Evolutionary conservation across 148 eudicot species (phyloP).

Genomic region (Talinum fruticosum): DNA sequence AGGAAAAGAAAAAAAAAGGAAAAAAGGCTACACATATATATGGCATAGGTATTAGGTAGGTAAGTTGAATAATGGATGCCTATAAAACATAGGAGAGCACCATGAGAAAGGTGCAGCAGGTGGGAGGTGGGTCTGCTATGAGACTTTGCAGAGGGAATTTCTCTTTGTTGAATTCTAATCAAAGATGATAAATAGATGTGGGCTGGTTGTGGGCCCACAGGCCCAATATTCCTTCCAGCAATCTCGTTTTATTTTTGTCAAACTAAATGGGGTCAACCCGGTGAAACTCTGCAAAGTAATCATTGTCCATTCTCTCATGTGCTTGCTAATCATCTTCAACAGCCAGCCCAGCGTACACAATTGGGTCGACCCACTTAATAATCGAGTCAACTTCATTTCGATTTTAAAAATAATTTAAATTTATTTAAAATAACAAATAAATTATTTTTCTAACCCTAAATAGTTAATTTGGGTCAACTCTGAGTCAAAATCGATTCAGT

Average conservation of each 20-base stretch:
- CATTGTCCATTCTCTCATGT: neutral
- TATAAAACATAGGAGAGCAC: conserved; percentile 13
- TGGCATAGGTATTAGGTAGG: neutral
- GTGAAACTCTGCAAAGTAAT: conserved; percentile 12
- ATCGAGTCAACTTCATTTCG: too few species aligned
- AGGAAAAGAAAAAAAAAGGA: neutral
- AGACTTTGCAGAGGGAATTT: conserved; percentile 21
- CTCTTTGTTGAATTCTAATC: conserved; percentile 18
- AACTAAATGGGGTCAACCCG: conserved; percentile 17
- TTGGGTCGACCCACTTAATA: too few species aligned
- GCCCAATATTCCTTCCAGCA: conserved; percentile 21
- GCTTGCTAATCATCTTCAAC: neutral
- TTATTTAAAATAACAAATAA: too few species aligned
- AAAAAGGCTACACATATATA: too few species aligned
- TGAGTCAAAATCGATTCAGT: too few species aligned
- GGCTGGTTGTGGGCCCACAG: conserved; percentile 22
- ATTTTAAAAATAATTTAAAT: too few species aligned
- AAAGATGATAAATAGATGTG: conserved; percentile 14
- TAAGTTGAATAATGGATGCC: conserved; percentile 22
- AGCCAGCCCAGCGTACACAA: neutral
- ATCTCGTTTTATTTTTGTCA: neutral
- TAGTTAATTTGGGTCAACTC: too few species aligned
- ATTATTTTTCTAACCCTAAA: too few species aligned
- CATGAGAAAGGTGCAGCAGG: conserved; percentile 7
- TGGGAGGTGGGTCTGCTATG: conserved; percentile 28